Conservation (phyloP, 805 yeast species). For the Barnettozyma wickerhamii region DNA sequence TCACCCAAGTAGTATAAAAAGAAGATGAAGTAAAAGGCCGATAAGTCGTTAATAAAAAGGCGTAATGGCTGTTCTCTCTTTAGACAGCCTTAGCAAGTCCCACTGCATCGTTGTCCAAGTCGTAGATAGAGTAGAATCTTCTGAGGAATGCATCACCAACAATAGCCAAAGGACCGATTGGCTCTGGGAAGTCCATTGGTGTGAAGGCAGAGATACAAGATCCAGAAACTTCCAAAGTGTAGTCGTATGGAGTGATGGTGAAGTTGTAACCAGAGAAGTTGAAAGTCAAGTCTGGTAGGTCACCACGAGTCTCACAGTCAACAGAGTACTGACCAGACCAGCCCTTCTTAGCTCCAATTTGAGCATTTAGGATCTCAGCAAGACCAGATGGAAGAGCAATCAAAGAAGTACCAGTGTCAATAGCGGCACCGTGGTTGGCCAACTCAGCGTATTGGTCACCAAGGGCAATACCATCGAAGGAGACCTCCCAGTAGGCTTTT, state of each 20-base stretch:
- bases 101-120: constrained; percentile 84
- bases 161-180: constrained; percentile 94
- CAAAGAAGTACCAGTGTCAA: constrained; percentile 97
- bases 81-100: constrained; percentile 82
- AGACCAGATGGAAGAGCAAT: constrained; percentile 92
- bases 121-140: constrained; percentile 91
- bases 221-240: constrained; percentile 91
- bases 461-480: constrained; percentile 82
- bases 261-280: constrained; percentile 88
- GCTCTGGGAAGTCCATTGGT: constrained; percentile 96
- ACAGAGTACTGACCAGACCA: constrained; percentile 97
- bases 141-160: constrained; percentile 97
- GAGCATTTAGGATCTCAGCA: constrained; percentile 92
- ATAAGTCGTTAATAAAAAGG: neutral
- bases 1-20: neutral
- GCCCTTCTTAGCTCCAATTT: constrained; percentile 94
- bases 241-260: constrained; percentile 84
- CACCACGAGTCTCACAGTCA: constrained; percentile 82
- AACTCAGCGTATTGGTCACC: constrained; percentile 90
- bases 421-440: constrained; percentile 87
- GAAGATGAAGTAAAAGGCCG: neutral
- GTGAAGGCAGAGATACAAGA: constrained; percentile 95
- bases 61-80: constrained; percentile 30
- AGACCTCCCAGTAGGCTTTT: constrained; percentile 99
- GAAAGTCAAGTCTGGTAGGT: constrained; percentile 88